Evolutionary conservation across 352 stramenopile species (phyloP), one percentile per base, ranked within the genome.

Genomic region (Phytophthora sp.): DNA sequence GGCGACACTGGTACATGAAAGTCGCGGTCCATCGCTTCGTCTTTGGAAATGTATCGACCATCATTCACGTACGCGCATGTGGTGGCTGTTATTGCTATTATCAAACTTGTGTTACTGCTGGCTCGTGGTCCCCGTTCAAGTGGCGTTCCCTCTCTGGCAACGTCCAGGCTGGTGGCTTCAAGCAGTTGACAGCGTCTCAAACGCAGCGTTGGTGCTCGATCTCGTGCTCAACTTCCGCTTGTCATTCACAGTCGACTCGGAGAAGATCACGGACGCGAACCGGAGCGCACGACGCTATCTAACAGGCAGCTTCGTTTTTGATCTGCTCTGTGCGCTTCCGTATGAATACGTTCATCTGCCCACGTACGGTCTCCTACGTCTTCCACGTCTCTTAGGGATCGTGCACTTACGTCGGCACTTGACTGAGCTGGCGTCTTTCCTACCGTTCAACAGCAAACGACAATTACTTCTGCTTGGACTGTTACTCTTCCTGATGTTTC

Each of bases 221-320:
- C 54, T 91, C 4, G 64, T 87, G n/a, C 23, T 88, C 5, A 91
- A 89, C 51, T 76, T 88, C 23, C 86, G 79, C 12, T 60, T 89
- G 0, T 86, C 80, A 5, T 91, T 83, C 57, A 73, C 60, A 4
- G 42, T 70, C 7, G 62, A 89, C 31, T 67, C 77, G 1, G 82
- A 91, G 39, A 88, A 82, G 30, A 89, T 89, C 24, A 63, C 77
- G 31, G 65, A 86, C 16, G 59, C 82, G 3, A 60, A 52, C 7
- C 59, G 66, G 41, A 88, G 74, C 35, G 73, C 79, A 0, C n/a
- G 35, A 4, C 61, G 64, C 29, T 91, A 91, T 52, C 12, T 89
- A 3, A 12, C 46, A 4, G 52, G 68, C 11, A 27, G 55, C 0
- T 88, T 89, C 30, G 2, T 69, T 1, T 58, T 84, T 20, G 82